A percentile compares a stretch with the other conserved stretches of the same genome.
Conservation (phyloP, 2,329 filamentous ascomycete genomes). For the Pseudogymnoascus sp. region DNA sequence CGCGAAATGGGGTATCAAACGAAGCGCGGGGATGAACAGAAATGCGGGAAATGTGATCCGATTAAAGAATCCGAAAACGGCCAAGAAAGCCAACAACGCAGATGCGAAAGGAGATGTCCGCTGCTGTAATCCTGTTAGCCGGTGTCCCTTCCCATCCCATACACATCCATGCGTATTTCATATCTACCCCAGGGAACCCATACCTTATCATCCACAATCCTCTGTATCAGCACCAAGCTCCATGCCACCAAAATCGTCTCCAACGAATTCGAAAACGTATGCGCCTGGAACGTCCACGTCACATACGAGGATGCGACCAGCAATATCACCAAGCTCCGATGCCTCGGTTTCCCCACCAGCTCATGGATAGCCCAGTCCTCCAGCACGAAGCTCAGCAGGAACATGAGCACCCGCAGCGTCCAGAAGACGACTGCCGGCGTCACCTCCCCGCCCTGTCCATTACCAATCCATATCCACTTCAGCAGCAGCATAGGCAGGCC, state of each 20-base stretch:
- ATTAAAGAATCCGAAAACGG: constrained; percentile 86
- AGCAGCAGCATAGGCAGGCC: constrained; percentile 87
- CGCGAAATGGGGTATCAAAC: constrained; percentile 75
- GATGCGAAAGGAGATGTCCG: constrained; percentile 69
- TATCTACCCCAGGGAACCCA: constrained; percentile 21
- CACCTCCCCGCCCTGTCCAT: constrained; percentile 65
- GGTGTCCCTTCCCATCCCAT: not conserved
- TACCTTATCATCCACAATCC: constrained; percentile 74
- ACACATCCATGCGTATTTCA: not conserved
- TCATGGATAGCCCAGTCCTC: constrained; percentile 98
- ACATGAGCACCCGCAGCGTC: constrained; percentile 82
- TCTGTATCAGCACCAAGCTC: constrained; percentile 84
- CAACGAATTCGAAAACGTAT: constrained; percentile 96
- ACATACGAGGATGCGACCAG: constrained; percentile 94
- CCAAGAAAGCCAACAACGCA: constrained; percentile 68
- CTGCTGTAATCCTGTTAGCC: constrained; percentile 39
- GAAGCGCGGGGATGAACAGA: constrained; percentile 72
- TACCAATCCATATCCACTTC: constrained; percentile 85
- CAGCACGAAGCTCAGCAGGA: constrained; percentile 86
- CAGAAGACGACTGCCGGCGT: constrained; percentile 86
- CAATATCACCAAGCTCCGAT: constrained; percentile 65
- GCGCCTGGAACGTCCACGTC: constrained; percentile 97
- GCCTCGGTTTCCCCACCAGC: constrained; percentile 65
- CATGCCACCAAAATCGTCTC: constrained; percentile 90
- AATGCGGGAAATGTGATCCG: constrained; percentile 96